These are phyloP conservation scores for Xylaria sp. DNA, from an alignment of 2,329 filamentous ascomycete genomes.

Conservation along the genomic window DNA sequence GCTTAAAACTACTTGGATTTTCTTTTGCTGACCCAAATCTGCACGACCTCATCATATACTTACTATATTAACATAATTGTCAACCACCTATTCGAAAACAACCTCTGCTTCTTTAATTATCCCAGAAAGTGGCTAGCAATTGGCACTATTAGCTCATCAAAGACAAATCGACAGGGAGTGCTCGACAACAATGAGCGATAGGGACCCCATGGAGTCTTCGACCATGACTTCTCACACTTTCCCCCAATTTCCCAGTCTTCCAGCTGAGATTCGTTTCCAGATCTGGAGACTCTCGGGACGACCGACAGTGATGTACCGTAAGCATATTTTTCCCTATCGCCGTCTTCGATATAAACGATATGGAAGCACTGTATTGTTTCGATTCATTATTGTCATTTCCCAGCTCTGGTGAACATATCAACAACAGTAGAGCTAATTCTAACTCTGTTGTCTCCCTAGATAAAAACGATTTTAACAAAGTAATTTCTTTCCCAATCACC, in stretches of 20 bases:
- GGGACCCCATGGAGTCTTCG: background rate
- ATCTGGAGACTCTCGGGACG: background rate
- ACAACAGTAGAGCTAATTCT: too few species aligned
- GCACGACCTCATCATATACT: background rate
- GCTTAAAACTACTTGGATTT: background rate
- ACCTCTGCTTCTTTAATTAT: too few species aligned
- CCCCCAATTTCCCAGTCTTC: background rate
- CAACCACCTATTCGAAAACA: background rate
- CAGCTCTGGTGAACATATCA: too few species aligned
- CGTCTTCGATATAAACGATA: background rate
- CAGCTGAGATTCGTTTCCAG: background rate
- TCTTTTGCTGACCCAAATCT: background rate
- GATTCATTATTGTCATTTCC: background rate
- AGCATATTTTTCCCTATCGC: background rate
- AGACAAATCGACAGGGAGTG: background rate
- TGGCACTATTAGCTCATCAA: background rate
- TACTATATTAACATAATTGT: background rate
- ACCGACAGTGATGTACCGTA: background rate
- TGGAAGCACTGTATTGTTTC: background rate
- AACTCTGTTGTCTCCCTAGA: background rate
- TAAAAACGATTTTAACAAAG: background rate
- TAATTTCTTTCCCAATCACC: too few species aligned
- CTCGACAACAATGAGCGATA: background rate
- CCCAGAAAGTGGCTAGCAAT: background rate
- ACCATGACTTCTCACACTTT: background rate